Conservation (phyloP, 2,329 filamentous ascomycete species). For the Colletotrichum viniferum region DNA sequence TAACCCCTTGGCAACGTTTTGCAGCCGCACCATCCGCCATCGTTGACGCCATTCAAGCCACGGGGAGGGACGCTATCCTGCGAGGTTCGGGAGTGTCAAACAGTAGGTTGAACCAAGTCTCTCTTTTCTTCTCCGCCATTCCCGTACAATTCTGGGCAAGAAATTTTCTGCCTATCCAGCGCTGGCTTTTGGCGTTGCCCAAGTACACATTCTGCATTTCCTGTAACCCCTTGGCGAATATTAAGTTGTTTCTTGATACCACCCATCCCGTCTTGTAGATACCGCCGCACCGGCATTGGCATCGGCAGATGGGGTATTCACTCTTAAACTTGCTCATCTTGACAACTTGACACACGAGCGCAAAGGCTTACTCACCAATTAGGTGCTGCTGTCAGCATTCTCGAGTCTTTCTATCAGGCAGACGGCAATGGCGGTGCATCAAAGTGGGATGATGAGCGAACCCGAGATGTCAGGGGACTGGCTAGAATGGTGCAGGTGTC, state of each 20-base stretch:
- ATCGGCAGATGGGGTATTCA: background rate
- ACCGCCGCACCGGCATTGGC: background rate
- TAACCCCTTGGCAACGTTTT: conserved; percentile 9
- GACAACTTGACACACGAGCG: background rate
- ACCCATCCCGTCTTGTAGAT: background rate
- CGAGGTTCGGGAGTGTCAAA: conserved; percentile 86
- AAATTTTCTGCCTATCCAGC: background rate
- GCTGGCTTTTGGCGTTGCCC: background rate
- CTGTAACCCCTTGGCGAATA: conserved; percentile 15
- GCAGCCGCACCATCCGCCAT: conserved; percentile 85
- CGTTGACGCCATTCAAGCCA: conserved; percentile 85
- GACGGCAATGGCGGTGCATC: conserved; percentile 40
- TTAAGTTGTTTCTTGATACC: conserved; percentile 7
- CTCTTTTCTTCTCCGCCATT: background rate
- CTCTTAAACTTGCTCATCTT: background rate
- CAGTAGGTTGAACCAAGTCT: conserved; percentile 59
- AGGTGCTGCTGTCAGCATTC: conserved; percentile 91
- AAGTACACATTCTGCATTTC: background rate
- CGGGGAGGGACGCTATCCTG: conserved; percentile 91
- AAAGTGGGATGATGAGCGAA: conserved; percentile 37
- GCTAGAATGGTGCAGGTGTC: conserved; percentile 93
- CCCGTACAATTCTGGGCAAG: background rate
- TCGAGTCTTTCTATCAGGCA: conserved; percentile 75
- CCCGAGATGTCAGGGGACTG: conserved; percentile 76
- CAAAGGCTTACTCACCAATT: conserved; percentile 8